A percentile compares a stretch with the other conserved stretches of the same genome.
Evolutionary conservation across 345 rosid species (phyloP).

Genomic region (Viola odorata): DNA sequence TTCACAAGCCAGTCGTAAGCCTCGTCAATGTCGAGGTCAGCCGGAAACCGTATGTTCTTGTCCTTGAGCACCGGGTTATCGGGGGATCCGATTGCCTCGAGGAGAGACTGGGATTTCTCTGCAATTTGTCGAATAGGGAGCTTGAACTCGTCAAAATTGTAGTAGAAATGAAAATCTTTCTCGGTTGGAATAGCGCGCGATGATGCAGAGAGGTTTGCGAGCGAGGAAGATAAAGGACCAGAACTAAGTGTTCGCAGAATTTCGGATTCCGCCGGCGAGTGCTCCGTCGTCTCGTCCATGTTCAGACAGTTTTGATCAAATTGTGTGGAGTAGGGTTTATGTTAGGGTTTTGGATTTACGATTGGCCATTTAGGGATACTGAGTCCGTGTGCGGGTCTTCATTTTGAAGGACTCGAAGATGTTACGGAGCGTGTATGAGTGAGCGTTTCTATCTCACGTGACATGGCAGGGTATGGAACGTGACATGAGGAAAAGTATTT

Average conservation of each 20-base stretch:
- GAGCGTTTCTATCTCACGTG: too few relatives aligned
- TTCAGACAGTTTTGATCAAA: slow-evolving; percentile 12
- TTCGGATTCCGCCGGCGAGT: slow-evolving; percentile 21
- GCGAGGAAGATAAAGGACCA: slow-evolving; percentile 39
- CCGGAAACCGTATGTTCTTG: slow-evolving; percentile 34
- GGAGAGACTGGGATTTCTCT: slow-evolving; percentile 41
- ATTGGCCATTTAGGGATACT: too few relatives aligned
- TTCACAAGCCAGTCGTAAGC: slow-evolving; percentile 68
- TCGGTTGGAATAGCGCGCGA: slow-evolving; percentile 54
- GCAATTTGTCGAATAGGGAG: slow-evolving; percentile 44
- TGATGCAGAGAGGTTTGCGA: slow-evolving; percentile 43
- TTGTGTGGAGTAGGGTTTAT: not conserved
- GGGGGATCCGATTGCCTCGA: slow-evolving; percentile 52
- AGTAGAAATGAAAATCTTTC: slow-evolving; percentile 74
- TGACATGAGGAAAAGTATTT: too few relatives aligned
- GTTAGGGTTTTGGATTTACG: slow-evolving; percentile 19
- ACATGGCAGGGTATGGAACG: too few relatives aligned
- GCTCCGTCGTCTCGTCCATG: slow-evolving; percentile 8
- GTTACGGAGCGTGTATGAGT: too few relatives aligned
- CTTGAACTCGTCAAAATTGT: slow-evolving; percentile 74
- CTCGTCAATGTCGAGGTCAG: slow-evolving; percentile 42
- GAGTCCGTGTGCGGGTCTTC: too few relatives aligned
- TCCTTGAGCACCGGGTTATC: slow-evolving; percentile 7
- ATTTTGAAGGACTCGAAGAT: too few relatives aligned
- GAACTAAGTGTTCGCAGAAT: slow-evolving; percentile 33